Evolutionary conservation across 2,329 filamentous ascomycete genomes (phyloP).

Genomic region (Sporothrix pallida): DNA sequence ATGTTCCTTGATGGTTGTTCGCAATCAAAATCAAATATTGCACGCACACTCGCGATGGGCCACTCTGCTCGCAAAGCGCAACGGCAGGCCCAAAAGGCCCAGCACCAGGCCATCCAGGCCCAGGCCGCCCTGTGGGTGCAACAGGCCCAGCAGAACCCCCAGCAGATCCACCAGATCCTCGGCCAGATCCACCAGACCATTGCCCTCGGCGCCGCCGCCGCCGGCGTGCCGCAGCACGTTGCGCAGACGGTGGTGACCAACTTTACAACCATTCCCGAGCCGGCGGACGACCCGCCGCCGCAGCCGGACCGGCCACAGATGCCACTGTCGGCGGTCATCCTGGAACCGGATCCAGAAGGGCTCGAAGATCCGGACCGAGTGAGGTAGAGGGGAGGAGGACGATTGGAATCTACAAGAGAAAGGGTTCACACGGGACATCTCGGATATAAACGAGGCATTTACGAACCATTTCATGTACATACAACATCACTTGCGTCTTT

Average conservation of each 20-base stretch:
- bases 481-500: too few relatives aligned
- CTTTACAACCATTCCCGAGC: not conserved
- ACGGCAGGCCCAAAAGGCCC: slow-evolving; percentile 2
- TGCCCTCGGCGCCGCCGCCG: slow-evolving; percentile 3
- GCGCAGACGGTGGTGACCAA: not conserved
- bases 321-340: not conserved
- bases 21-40: not conserved
- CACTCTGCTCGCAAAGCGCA: too few relatives aligned
- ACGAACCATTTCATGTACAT: too few relatives aligned
- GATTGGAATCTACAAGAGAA: too few relatives aligned
- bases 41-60: too few relatives aligned
- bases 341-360: not conserved
- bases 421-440: too few relatives aligned
- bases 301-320: slow-evolving; percentile 9
- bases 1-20: not conserved
- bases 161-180: not conserved
- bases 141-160: not conserved
- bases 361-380: not conserved
- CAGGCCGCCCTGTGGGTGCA: not conserved
- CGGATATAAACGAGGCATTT: too few relatives aligned
- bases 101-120: not conserved
- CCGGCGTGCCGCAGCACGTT: not conserved
- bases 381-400: too few relatives aligned
- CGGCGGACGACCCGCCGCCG: not conserved
- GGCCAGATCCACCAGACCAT: not conserved